Evolutionary conservation across 345 rosid species (phyloP).

Genomic region (Eucalyptus guilfoylei): DNA sequence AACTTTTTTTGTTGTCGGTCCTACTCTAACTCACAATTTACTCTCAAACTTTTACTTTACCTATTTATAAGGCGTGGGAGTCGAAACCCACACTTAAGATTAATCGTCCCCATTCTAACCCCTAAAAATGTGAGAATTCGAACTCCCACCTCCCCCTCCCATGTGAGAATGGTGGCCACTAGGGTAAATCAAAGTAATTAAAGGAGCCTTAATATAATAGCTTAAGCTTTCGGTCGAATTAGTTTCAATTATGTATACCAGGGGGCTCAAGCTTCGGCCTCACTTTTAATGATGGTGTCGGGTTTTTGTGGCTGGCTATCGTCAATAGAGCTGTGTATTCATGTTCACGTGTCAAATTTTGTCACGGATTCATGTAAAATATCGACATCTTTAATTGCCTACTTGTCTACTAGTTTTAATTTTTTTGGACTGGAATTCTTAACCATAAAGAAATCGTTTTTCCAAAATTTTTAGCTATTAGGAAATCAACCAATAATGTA

Average conservation of each 20-base stretch:
- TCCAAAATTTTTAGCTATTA: background rate
- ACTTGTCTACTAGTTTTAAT: background rate
- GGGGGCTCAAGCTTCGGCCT: background rate
- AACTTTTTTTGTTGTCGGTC: no score
- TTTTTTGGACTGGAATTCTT: background rate
- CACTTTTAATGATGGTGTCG: background rate
- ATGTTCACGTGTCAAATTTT: background rate
- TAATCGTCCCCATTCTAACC: no score
- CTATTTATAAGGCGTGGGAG: no score
- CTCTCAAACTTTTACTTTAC: no score
- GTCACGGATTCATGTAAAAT: background rate
- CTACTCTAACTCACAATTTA: no score
- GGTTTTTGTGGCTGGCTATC: background rate
- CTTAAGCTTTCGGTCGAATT: background rate
- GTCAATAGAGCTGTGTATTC: background rate
- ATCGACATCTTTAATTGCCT: background rate
- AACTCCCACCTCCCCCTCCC: accelerated
- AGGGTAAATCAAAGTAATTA: no score
- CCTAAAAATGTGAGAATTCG: accelerated
- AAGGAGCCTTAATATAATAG: background rate
- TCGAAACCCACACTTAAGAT: no score
- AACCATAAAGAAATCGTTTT: background rate
- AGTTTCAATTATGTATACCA: background rate
- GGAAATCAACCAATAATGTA: background rate
- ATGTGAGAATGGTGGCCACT: no score